These are phyloP conservation scores for Exophiala aquamarina DNA, from an alignment of 2,329 filamentous ascomycete species.

Conservation along the genomic window DNA sequence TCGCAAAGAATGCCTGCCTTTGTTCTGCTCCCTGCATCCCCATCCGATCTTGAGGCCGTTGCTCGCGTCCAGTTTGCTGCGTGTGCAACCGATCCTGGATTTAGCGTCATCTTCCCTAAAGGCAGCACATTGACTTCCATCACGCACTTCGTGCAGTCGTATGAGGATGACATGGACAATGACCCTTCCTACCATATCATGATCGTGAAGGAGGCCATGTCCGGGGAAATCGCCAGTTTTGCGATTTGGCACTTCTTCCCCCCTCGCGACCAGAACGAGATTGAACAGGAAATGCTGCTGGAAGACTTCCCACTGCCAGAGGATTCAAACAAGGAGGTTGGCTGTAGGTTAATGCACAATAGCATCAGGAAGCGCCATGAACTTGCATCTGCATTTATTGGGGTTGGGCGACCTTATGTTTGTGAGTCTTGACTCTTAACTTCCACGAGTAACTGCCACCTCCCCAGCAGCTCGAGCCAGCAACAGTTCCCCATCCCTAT, in stretches of 20 bases:
- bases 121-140: conserved; percentile 18
- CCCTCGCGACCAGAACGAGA: conserved; percentile 14
- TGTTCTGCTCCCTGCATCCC: conserved; percentile 20
- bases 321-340: conserved; percentile 22
- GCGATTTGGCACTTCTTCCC: conserved; percentile 26
- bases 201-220: conserved; percentile 22
- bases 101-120: conserved; percentile 22
- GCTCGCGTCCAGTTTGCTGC: conserved; percentile 21
- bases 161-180: conserved; percentile 20
- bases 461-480: no score
- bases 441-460: no score
- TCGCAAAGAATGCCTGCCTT: conserved; percentile 19
- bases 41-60: conserved; percentile 19
- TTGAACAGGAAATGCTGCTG: conserved; percentile 18
- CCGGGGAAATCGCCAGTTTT: conserved; percentile 21
- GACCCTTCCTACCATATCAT: conserved; percentile 22
- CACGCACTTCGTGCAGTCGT: conserved; percentile 16
- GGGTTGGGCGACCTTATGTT: conserved; percentile 14
- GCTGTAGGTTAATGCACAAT: conserved; percentile 17
- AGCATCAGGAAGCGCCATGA: conserved; percentile 23
- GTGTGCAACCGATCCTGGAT: conserved; percentile 17
- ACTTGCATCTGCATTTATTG: conserved; percentile 16
- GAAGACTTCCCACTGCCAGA: conserved; percentile 17
- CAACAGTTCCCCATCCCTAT: no score
- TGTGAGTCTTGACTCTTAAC: no score